Conservation (phyloP, 805 yeast species). For the Ogataea chonburiensis region DNA sequence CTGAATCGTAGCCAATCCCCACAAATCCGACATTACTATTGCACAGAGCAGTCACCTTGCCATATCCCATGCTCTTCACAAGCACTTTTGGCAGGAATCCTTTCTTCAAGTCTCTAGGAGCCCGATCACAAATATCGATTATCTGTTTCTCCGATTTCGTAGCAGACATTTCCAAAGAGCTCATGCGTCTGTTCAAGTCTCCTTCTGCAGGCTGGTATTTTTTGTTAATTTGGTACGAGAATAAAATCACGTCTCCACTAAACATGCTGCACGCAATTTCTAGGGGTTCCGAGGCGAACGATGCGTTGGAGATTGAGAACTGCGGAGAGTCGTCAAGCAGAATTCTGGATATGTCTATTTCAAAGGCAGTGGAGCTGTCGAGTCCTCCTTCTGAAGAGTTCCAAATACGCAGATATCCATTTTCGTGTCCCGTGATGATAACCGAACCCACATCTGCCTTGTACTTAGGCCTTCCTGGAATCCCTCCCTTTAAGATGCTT, state of each 20-base stretch:
- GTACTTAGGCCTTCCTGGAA: conserved; percentile 52
- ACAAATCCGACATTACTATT: conserved; percentile 82
- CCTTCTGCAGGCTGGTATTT: conserved; percentile 38
- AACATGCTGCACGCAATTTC: conserved; percentile 70
- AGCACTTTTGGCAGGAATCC: conserved; percentile 63
- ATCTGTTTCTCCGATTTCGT: conserved; percentile 29
- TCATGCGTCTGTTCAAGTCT: conserved; percentile 25
- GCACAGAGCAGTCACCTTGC: conserved; percentile 57
- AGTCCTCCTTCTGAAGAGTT: conserved; percentile 79
- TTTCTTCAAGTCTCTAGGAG: conserved; percentile 48
- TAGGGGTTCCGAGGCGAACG: conserved; percentile 75
- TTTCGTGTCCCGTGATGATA: conserved; percentile 81
- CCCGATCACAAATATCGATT: conserved; percentile 52
- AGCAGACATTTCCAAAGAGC: conserved; percentile 32
- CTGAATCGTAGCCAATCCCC: conserved; percentile 73
- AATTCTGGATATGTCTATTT: conserved; percentile 53
- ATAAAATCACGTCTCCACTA: conserved; percentile 72
- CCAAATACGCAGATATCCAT: conserved; percentile 80
- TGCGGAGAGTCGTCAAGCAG: conserved; percentile 43
- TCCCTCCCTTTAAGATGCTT: conserved; percentile 74
- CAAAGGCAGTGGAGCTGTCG: conserved; percentile 56
- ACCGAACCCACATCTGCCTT: conserved; percentile 55
- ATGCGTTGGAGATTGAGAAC: conserved; percentile 52
- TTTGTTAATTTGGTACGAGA: conserved; percentile 62
- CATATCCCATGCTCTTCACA: conserved; percentile 39